Percentiles rank a stretch among this genome's conserved stretches.
These are phyloP conservation scores for Cystofilobasidium ferigula DNA, from an alignment of 768 basidiomycete genomes.

Conservation along the genomic window DNA sequence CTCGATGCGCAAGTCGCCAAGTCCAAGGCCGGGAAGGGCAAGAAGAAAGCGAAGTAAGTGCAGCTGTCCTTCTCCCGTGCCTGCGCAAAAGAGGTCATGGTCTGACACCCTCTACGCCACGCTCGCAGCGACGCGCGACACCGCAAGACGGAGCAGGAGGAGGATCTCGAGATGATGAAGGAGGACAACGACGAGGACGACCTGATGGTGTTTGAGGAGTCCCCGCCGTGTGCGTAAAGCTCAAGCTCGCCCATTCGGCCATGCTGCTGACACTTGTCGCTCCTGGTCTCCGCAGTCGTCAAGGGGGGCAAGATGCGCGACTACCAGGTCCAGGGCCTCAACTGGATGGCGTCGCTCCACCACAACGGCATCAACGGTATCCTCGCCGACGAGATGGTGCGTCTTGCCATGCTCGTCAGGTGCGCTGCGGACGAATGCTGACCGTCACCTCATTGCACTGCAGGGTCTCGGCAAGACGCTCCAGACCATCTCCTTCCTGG, in stretches of 20 bases:
- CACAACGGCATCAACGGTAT: conserved; percentile 96
- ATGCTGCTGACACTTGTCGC: neutral
- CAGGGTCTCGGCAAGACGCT: conserved; percentile 96
- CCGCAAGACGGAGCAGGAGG: conserved; percentile 94
- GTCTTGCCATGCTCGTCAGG: too few relatives aligned
- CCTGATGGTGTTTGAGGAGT: conserved; percentile 81
- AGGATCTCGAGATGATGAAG: conserved; percentile 83
- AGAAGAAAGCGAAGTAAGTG: conserved; percentile 65
- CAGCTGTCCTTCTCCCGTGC: neutral
- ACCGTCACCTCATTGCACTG: neutral
- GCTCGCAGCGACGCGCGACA: conserved; percentile 62
- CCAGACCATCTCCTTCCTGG: conserved; percentile 93
- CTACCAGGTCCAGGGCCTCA: conserved; percentile 90
- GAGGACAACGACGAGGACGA: conserved; percentile 72
- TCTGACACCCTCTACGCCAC: neutral
- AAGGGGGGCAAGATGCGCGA: conserved; percentile 73
- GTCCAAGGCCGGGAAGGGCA: conserved; percentile 59
- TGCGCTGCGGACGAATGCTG: neutral
- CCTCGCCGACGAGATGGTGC: conserved; percentile 91
- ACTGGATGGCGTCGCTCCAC: conserved; percentile 94
- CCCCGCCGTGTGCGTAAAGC: conserved; percentile 61
- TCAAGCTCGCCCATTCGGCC: neutral
- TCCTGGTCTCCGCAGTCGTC: conserved; percentile 50
- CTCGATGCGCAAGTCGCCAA: conserved; percentile 57
- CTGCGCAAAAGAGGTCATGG: neutral